Percentiles rank a stretch among this genome's conserved stretches.
Evolutionary conservation across 345 rosid species (phyloP).

Genomic region (Hibiscus tridactylites): DNA sequence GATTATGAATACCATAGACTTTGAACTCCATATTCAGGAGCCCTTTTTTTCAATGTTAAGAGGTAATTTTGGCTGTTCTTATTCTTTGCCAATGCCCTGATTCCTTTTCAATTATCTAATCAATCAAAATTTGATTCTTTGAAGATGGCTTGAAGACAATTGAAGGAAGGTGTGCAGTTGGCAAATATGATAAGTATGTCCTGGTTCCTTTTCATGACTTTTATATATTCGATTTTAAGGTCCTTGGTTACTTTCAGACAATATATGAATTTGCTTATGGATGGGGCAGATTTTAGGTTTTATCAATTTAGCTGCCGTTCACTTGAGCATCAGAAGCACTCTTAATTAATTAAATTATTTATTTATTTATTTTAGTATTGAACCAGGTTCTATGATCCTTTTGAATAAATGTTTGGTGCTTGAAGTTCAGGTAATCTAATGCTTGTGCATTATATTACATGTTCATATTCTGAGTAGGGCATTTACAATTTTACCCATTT

Average conservation of each 20-base stretch:
- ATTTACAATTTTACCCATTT: constrained; percentile 15
- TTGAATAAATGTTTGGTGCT: constrained; percentile 48
- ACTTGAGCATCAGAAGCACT: neutral
- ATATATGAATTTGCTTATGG: neutral
- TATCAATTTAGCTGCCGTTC: neutral
- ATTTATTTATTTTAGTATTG: constrained; percentile 38
- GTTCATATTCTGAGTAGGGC: constrained; percentile 4
- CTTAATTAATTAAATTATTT: neutral
- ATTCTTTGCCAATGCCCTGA: neutral
- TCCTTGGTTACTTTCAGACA: neutral
- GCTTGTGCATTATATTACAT: constrained; percentile 1
- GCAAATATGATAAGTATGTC: constrained; percentile 29
- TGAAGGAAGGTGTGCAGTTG: constrained; percentile 40
- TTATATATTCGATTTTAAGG: neutral
- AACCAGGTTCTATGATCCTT: constrained; percentile 39
- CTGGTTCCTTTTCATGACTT: neutral
- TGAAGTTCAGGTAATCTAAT: constrained; percentile 50
- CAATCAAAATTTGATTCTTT: constrained; percentile 7
- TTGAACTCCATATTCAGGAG: constrained; percentile 43
- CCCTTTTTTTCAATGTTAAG: constrained; percentile 37
- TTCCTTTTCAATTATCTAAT: neutral
- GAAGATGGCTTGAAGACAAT: constrained; percentile 40
- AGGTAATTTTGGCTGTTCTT: constrained; percentile 23
- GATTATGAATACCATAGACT: constrained; percentile 25
- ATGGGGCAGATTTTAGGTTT: neutral